Conservation (phyloP, 495 filamentous ascomycete genomes). For the Neurospora tetrasperma region DNA sequence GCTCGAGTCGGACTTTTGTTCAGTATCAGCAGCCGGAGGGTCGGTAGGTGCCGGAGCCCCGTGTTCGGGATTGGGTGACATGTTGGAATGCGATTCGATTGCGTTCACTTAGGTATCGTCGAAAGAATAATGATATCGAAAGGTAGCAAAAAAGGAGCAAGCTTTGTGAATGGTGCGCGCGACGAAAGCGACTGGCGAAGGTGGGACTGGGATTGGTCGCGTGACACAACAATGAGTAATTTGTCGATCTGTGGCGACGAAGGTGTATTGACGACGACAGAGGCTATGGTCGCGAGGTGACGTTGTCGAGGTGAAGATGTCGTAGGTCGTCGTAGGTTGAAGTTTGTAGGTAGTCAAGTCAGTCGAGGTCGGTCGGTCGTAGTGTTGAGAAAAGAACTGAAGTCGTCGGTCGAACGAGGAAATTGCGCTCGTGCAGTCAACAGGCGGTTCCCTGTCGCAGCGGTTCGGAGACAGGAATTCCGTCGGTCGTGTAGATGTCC, state of each 20-base stretch:
- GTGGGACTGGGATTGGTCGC: not conserved
- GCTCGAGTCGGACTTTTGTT: constrained; percentile 12
- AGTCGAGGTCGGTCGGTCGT: not conserved
- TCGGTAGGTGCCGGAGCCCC: not conserved
- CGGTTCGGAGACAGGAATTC: not conserved
- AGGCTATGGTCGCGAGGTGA: not conserved
- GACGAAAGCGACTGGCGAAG: not conserved
- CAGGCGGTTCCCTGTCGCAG: not conserved
- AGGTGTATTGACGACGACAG: not conserved
- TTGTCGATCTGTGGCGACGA: not conserved
- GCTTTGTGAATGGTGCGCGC: not conserved
- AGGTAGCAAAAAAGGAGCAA: not conserved
- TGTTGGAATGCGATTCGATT: not conserved
- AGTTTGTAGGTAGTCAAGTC: not conserved
- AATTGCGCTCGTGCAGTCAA: not conserved
- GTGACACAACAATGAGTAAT: not conserved
- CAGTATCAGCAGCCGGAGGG: not conserved
- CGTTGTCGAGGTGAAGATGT: not conserved
- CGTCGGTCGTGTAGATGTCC: not conserved
- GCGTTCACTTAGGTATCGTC: not conserved
- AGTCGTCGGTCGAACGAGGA: not conserved
- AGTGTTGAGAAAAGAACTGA: not conserved
- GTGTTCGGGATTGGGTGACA: constrained; percentile 3
- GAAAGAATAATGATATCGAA: not conserved
- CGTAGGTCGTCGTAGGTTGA: not conserved